Evolutionary conservation across 2,329 filamentous ascomycete species (phyloP), one percentile per base, ranked within the genome.

Genomic region (Coniosporium tulheliwenetii): DNA sequence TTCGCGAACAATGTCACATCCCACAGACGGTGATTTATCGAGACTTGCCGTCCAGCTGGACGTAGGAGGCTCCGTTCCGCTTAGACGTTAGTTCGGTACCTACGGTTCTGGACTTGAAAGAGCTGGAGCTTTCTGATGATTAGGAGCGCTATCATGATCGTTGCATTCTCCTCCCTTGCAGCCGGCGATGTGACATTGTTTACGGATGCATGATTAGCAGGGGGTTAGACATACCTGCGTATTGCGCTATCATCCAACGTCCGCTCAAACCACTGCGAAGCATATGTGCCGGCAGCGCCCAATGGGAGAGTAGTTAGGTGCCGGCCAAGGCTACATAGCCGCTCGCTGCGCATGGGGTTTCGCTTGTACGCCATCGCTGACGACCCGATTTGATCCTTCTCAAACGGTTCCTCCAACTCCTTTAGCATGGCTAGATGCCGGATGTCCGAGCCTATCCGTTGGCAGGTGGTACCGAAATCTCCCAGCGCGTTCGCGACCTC

Each of bases 361-460:
- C 75, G 70, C 65, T 81, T 81, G 65, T 80, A 81, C 2, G 77
- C 77, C 70, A 75, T 73, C 7, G 77, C 77, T 38, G 67, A 73
- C 36, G 68, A 75, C 26, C 80, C 82, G 49, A 87, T 85, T 62
- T 93, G 85, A 48, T 77, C 73, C 51, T 76, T 77, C 63, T 87
- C 82, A 50, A 85, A 84, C 0, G 83, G 84, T 66, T 87, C 83
- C 55, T 93, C 86, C 43, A 91, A 67, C 60, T 93, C 85, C 32
- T 33, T 33, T 5, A 33, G 13, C 52, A 72, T 68, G 5, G 80
- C 79, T 38, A 89, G 66, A 54, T 84, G 79, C 38, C 82, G 71
- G 48, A 91, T 81, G 51, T 89, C 82, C 37, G 71, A 70, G 38
- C 75, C 73, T 45, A 93, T 87, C 44, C 79, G 75, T 54, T 84